phyloP scores from a whole-genome alignment of 2,329 filamentous ascomycete species.

The Aspergillus sp. region DNA sequence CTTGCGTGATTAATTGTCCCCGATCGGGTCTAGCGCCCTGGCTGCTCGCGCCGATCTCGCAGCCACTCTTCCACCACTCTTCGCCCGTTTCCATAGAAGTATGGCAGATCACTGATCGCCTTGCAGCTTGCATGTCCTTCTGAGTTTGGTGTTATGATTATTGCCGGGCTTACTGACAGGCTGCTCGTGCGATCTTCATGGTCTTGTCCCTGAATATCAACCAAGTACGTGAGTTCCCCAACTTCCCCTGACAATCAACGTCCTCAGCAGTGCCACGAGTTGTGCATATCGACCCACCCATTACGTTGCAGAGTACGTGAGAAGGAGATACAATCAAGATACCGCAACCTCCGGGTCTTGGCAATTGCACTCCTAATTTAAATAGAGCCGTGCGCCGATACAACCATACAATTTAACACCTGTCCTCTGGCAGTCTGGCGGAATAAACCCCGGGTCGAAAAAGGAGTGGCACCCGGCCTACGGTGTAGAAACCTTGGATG shows the following conservation, averaged over 20 bases:
- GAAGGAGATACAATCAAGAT: not conserved
- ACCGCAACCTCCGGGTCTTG: not conserved
- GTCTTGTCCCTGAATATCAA: conserved; percentile 1
- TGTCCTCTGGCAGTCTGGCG: not conserved
- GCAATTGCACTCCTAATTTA: not conserved
- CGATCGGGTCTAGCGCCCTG: not conserved
- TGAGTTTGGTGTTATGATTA: not conserved
- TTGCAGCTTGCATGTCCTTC: not conserved
- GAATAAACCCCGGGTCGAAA: not conserved
- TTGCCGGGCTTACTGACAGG: not conserved
- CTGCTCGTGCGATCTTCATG: not conserved
- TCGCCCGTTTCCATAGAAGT: no score
- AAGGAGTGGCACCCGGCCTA: not conserved
- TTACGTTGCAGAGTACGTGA: not conserved
- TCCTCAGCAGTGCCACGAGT: no score
- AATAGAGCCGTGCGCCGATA: not conserved
- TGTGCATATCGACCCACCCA: not conserved
- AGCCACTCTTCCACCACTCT: not conserved
- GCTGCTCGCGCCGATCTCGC: not conserved
- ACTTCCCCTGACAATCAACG: not conserved
- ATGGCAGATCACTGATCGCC: not conserved
- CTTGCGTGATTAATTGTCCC: conserved; percentile 25
- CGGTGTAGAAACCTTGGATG: not conserved
- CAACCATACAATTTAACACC: not conserved
- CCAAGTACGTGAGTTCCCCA: not conserved